Base-by-base conservation (phyloP, 2,329 filamentous ascomycete genomes). In the Boeremia exigua region DNA sequence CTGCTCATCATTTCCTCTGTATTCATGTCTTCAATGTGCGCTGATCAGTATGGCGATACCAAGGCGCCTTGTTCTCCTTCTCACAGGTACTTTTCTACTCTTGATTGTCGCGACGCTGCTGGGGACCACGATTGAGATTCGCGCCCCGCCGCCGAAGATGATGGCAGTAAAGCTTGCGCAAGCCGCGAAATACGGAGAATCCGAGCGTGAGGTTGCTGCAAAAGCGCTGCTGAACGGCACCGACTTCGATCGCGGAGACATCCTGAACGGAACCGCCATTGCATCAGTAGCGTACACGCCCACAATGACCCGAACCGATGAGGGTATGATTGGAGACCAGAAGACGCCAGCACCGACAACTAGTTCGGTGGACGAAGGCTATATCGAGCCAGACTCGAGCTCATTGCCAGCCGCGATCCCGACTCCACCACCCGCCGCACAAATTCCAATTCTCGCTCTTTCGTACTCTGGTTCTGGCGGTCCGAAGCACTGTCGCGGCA, bases 401-500 rank as follows among this genome's bases (percentile, higher is more conserved):
- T 56, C 59, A 2, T 29, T 28, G 8, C 55, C 49, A 14, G 37
- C 28, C 25, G 45, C 60, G 32, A 60, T 39, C 34, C 59, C 59
- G 7, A 61, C 58, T 12, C 51, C 61, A n/a, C 47, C 47, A 15
- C 55, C 60, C 4, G 28, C 30, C 9, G 43, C 61, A 4, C 66
- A 69, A 34, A 38, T 69, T 7, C 71, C 69, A 1, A 73, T 75
- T 15, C 54, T 74, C 11, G 71, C 71, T 4, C 61, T 74, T 6
- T 68, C 70, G 2, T 74, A 74, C 53, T 54, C 66, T 1, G 68
- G 71, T n/a, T 60, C 67, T 4, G 65, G 70, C 17, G 72, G 72
- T 2, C 71, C 72, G 3, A 74, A 74, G 40, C 70, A 73, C 50
- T 75, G 72, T 47, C 70, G 71, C 32, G 72, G 72, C n/a, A 40